Percentiles rank a stretch among this genome's conserved stretches.
Conservation (phyloP, 345 rosid species). For the Euphorbia lathyris region DNA sequence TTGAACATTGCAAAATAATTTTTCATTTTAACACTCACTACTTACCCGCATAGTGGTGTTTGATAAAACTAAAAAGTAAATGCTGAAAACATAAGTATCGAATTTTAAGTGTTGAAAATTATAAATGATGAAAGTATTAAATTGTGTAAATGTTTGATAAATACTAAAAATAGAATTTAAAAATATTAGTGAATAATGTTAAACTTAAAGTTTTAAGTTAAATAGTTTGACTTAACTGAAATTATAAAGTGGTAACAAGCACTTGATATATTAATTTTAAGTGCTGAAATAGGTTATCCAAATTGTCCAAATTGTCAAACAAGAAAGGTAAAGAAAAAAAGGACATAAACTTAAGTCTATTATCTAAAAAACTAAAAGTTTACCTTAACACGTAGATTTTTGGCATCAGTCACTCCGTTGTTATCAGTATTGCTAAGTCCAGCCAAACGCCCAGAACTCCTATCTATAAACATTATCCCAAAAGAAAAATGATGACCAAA, state of each 20-base stretch:
- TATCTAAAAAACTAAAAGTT: not conserved
- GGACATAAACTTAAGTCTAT: not conserved
- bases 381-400: constrained; percentile 90
- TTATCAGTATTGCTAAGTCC: constrained; percentile 56
- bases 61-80: too few relatives aligned
- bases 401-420: constrained; percentile 50
- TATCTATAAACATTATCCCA: constrained; percentile 38
- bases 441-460: constrained; percentile 57
- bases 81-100: too few relatives aligned
- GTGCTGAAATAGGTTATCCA: too few relatives aligned
- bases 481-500: constrained; percentile 2
- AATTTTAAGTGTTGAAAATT: too few relatives aligned
- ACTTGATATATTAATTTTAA: too few relatives aligned
- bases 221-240: too few relatives aligned
- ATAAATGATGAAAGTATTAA: too few relatives aligned
- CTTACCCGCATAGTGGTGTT: not conserved
- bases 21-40: not conserved
- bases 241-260: too few relatives aligned
- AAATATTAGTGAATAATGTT: too few relatives aligned
- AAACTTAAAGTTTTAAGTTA: too few relatives aligned
- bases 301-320: not conserved
- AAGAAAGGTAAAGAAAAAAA: not conserved
- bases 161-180: too few relatives aligned
- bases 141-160: too few relatives aligned
- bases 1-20: not conserved